Evolutionary conservation across 2,329 filamentous ascomycete species (phyloP).

Genomic region (Ophiosphaerella korrae): DNA sequence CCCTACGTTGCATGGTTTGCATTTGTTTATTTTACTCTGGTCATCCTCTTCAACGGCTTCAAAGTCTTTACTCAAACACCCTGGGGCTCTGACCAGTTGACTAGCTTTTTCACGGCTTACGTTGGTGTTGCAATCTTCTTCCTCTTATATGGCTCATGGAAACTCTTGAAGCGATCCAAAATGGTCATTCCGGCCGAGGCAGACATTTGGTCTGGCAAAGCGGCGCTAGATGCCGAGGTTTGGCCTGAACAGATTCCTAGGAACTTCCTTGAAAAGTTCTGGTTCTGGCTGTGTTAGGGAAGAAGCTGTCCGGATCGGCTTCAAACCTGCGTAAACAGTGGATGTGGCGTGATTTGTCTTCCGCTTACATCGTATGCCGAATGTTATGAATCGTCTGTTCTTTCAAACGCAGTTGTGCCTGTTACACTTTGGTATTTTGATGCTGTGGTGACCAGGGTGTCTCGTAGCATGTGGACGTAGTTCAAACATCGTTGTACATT

Average conservation of each 20-base stretch:
- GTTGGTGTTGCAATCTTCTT: conserved; percentile 50
- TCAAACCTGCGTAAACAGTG: background rate
- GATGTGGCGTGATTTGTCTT: background rate
- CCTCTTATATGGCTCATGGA: conserved; percentile 65
- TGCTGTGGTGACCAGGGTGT: too few species aligned
- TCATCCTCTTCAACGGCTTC: conserved; percentile 67
- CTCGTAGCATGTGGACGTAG: too few species aligned
- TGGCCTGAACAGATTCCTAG: conserved; percentile 52
- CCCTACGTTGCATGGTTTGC: conserved; percentile 64
- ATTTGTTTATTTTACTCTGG: conserved; percentile 60
- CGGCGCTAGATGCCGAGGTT: conserved; percentile 52
- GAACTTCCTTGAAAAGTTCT: conserved; percentile 54
- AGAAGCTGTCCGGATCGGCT: background rate
- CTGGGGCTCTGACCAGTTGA: conserved; percentile 46
- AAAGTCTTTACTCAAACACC: conserved; percentile 60
- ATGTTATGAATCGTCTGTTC: too few species aligned
- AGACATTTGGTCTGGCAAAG: conserved; percentile 56
- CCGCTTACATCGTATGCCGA: background rate
- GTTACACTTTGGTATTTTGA: too few species aligned
- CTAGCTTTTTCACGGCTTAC: conserved; percentile 58
- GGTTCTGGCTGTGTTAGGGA: conserved; percentile 55
- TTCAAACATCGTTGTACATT: too few species aligned
- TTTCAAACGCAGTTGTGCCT: too few species aligned
- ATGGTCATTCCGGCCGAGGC: conserved; percentile 48
- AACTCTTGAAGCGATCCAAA: conserved; percentile 67